Percentiles rank a stretch among this genome's conserved stretches.
Conservation (phyloP, 805 yeast genomes). For the Isabelozyma heimii region DNA sequence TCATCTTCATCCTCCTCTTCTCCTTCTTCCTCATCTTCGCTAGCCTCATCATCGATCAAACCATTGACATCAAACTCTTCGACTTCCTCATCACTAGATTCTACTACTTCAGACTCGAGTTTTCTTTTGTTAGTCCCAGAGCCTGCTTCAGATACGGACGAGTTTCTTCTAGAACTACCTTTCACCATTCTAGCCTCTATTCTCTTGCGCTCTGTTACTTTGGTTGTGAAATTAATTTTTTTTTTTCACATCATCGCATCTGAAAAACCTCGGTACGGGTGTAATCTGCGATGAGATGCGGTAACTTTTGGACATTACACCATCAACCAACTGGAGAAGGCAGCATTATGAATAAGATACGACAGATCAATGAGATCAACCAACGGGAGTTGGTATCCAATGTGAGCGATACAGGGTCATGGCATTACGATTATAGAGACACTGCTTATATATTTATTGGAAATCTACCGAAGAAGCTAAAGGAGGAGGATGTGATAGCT, state of each 20-base stretch:
- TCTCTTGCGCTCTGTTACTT: neutral
- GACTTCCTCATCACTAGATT: constrained; percentile 12
- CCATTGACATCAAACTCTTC: constrained; percentile 18
- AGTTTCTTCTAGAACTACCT: constrained; percentile 1
- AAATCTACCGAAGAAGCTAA: constrained; percentile 58
- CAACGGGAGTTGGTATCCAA: constrained; percentile 65
- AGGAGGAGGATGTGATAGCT: constrained; percentile 72
- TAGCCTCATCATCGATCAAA: constrained; percentile 30
- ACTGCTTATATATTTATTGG: constrained; percentile 80
- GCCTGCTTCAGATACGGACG: constrained; percentile 1
- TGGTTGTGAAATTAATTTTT: neutral
- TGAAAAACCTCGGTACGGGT: neutral
- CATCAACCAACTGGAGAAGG: neutral
- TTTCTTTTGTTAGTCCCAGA: constrained; percentile 11
- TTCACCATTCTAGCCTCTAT: constrained; percentile 2
- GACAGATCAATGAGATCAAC: constrained; percentile 54
- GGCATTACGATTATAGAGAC: constrained; percentile 85
- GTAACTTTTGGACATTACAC: neutral
- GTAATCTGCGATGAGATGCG: neutral
- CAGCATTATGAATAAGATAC: constrained; percentile 30
- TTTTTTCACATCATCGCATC: constrained; percentile 1
- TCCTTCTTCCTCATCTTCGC: constrained; percentile 22
- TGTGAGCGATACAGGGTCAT: constrained; percentile 63
- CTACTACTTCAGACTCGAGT: constrained; percentile 11
- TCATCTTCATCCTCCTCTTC: constrained; percentile 15